A percentile compares a stretch with the other conserved stretches of the same genome.
These are phyloP conservation scores for Linnemannia zychae DNA, from an alignment of 192 early-diverging fungal genomes.

Conservation along the genomic window DNA sequence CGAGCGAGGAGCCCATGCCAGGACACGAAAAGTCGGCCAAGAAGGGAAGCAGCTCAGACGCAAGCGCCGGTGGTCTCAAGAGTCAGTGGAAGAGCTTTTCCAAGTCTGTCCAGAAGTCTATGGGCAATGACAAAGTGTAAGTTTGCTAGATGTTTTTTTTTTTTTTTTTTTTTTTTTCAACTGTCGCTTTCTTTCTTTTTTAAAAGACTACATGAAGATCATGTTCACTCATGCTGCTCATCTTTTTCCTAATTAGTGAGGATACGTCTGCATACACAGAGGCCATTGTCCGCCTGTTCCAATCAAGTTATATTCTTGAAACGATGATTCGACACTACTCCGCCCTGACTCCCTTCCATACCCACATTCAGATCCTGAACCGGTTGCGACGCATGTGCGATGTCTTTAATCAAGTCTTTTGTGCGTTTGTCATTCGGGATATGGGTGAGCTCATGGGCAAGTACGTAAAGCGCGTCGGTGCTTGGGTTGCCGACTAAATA, in stretches of 20 bases:
- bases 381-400: constrained; percentile 55
- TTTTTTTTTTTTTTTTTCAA: background rate
- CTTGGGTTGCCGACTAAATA: constrained; percentile 57
- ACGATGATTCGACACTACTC: constrained; percentile 42
- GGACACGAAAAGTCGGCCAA: constrained; percentile 27
- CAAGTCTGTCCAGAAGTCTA: constrained; percentile 59
- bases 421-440: constrained; percentile 60
- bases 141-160: background rate
- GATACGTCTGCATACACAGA: constrained; percentile 47
- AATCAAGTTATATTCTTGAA: constrained; percentile 49
- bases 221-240: background rate
- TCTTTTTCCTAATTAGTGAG: constrained; percentile 31
- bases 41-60: constrained; percentile 34
- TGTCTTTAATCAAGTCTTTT: constrained; percentile 58
- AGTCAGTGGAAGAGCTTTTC: constrained; percentile 58
- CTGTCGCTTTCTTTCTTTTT: background rate
- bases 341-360: constrained; percentile 41
- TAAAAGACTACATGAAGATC: background rate
- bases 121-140: constrained; percentile 56
- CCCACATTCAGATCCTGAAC: constrained; percentile 51
- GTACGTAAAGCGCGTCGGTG: constrained; percentile 58
- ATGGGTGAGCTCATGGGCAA: constrained; percentile 61
- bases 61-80: constrained; percentile 38
- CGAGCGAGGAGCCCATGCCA: constrained; percentile 36
- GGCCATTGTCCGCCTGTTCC: constrained; percentile 34